phyloP scores from a whole-genome alignment of 2,329 filamentous ascomycete genomes.

The Berkeleyomyces basicola region DNA sequence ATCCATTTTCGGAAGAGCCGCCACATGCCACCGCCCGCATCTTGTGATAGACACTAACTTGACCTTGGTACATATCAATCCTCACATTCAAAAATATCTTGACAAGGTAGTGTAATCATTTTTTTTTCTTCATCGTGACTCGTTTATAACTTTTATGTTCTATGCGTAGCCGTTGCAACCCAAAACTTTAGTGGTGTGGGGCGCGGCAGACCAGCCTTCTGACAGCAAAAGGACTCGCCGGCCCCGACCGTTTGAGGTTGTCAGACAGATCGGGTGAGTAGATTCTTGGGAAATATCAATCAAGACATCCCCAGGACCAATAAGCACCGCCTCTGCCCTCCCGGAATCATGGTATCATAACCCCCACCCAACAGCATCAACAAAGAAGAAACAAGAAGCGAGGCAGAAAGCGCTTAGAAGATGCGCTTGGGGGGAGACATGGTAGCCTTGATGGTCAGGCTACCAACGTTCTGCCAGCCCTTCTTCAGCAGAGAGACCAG shows the following conservation, averaged over 20 bases:
- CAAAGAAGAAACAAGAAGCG: slow-evolving; percentile 15
- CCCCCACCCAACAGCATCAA: neutral
- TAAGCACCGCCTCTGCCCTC: neutral
- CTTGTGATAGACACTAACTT: neutral
- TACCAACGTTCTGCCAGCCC: slow-evolving; percentile 99
- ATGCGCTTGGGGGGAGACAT: slow-evolving; percentile 98
- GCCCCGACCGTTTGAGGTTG: neutral
- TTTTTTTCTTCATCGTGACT: slow-evolving; percentile 4
- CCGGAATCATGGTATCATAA: neutral
- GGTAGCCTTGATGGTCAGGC: slow-evolving; percentile 98
- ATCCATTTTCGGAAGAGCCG: no score
- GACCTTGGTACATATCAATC: neutral
- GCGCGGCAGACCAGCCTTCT: neutral
- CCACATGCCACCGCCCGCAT: no score
- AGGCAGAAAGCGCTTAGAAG: slow-evolving; percentile 49
- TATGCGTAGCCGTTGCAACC: neutral
- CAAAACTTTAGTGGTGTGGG: neutral
- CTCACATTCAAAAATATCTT: neutral
- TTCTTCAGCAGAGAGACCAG: slow-evolving; percentile 98
- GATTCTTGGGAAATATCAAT: neutral
- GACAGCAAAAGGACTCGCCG: neutral
- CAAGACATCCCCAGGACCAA: neutral
- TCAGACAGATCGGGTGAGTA: neutral
- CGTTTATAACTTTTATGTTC: slow-evolving; percentile 3
- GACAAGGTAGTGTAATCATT: neutral